Percentiles rank a stretch among this genome's conserved stretches.
These are phyloP conservation scores for Stephanocyclus meneghinianus DNA, from an alignment of 352 stramenopile species.

Conservation along the genomic window DNA sequence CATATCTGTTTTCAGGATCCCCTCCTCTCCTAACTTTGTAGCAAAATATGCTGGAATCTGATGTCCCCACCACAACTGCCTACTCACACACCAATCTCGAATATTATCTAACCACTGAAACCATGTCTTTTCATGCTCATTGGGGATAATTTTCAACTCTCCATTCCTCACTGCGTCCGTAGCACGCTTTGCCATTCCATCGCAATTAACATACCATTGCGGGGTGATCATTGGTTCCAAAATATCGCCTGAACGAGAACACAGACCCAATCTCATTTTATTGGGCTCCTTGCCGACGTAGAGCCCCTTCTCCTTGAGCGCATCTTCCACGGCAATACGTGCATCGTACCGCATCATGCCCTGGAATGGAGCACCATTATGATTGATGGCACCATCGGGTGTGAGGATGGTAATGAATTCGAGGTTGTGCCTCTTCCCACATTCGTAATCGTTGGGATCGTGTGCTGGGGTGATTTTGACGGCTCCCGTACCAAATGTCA, in stretches of 20 bases:
- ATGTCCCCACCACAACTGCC: slow-evolving; percentile 99
- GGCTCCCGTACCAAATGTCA: slow-evolving; percentile 96
- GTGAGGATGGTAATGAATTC: slow-evolving; percentile 97
- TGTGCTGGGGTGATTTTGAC: slow-evolving; percentile 98
- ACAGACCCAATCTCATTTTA: slow-evolving; percentile 97
- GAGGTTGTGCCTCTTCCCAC: slow-evolving; percentile 92
- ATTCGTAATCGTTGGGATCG: slow-evolving; percentile 99
- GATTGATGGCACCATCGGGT: slow-evolving; percentile 93
- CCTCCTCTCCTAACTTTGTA: slow-evolving; percentile 81
- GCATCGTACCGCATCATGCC: slow-evolving; percentile 94
- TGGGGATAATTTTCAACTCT: slow-evolving; percentile 92
- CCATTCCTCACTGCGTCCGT: slow-evolving; percentile 92
- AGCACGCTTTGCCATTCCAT: slow-evolving; percentile 91
- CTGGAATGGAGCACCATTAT: slow-evolving; percentile 89
- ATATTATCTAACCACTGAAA: slow-evolving; percentile 99
- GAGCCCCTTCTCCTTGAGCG: slow-evolving; percentile 90
- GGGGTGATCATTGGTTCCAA: slow-evolving; percentile 98
- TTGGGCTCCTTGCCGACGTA: slow-evolving; percentile 96
- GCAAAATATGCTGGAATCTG: slow-evolving; percentile 98
- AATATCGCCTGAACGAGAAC: slow-evolving; percentile 96
- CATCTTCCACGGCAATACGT: slow-evolving; percentile 90
- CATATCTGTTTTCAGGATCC: slow-evolving; percentile 81
- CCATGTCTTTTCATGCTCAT: slow-evolving; percentile 96
- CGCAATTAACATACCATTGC: slow-evolving; percentile 99
- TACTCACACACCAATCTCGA: slow-evolving; percentile 97